Percentiles rank a stretch among this genome's conserved stretches.
Evolutionary conservation across 2,329 filamentous ascomycete genomes (phyloP).

Genomic region (Cercospora sp.): DNA sequence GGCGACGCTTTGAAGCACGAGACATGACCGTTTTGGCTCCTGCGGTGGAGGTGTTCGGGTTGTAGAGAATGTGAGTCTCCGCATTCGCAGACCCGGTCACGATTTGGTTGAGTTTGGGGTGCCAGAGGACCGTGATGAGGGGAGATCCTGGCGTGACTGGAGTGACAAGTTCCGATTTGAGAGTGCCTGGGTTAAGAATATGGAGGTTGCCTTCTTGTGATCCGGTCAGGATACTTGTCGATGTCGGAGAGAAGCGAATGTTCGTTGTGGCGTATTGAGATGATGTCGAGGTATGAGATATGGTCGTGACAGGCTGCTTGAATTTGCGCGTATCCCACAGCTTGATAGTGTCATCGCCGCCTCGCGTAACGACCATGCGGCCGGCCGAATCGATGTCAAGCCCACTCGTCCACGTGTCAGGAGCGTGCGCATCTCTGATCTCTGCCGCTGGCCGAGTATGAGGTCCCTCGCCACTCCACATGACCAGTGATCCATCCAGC

Average conservation of each 20-base stretch:
- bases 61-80: conserved; percentile 87
- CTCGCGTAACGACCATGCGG: conserved; percentile 83
- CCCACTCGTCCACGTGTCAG: conserved; percentile 87
- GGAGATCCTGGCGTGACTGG: conserved; percentile 83
- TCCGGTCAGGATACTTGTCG: conserved; percentile 82
- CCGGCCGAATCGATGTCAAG: conserved; percentile 90
- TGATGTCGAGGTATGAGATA: conserved; percentile 77
- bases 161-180: conserved; percentile 80
- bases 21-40: conserved; percentile 90
- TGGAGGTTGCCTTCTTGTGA: conserved; percentile 83
- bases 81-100: conserved; percentile 89
- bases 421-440: conserved; percentile 76
- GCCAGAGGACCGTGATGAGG: conserved; percentile 85
- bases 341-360: conserved; percentile 90
- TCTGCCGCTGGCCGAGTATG: conserved; percentile 80
- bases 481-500: conserved; percentile 82
- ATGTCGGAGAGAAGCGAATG: conserved; percentile 84
- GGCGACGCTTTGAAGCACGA: conserved; percentile 87
- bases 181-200: conserved; percentile 88
- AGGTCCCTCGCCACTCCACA: conserved; percentile 89
- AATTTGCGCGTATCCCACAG: conserved; percentile 97
- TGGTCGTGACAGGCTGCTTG: conserved; percentile 79
- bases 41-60: conserved; percentile 74
- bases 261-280: conserved; percentile 80
- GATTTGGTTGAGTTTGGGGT: conserved; percentile 93